Conservation (phyloP, 73 alveolate genomes). For the Symbiodinium pilosum region DNA sequence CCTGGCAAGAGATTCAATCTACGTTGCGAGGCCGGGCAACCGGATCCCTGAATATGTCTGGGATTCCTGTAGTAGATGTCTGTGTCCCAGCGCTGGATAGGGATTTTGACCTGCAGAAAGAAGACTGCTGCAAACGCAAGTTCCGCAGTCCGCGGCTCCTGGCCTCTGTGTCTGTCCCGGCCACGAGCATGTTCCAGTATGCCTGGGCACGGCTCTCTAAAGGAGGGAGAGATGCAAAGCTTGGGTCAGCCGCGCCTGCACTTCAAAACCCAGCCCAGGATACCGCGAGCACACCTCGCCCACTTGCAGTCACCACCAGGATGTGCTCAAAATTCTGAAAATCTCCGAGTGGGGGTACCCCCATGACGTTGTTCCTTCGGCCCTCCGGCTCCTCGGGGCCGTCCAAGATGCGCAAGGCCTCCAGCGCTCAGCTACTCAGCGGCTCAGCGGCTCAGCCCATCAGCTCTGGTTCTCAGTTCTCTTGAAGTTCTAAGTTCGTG, state of each 20-base stretch:
- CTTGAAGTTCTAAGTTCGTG: too few relatives aligned
- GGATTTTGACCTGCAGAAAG: conserved; percentile 32
- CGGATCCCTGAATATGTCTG: neutral
- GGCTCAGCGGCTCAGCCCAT: neutral
- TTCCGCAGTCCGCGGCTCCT: neutral
- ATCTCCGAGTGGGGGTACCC: conserved; percentile 38
- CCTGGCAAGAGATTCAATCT: neutral
- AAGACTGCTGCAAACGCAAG: too few relatives aligned
- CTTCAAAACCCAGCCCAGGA: conserved; percentile 73
- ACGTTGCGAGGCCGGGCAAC: too few relatives aligned
- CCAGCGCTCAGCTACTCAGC: neutral
- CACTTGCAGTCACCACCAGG: too few relatives aligned
- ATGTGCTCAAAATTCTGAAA: too few relatives aligned
- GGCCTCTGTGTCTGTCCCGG: conserved; percentile 85
- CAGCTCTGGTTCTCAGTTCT: neutral
- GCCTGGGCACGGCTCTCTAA: too few relatives aligned
- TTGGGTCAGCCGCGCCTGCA: conserved; percentile 1
- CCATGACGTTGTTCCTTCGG: conserved; percentile 76
- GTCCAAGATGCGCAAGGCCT: conserved; percentile 82
- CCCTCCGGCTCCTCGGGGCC: conserved; percentile 82
- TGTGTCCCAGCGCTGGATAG: conserved; percentile 83
- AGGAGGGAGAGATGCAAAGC: neutral
- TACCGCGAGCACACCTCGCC: conserved; percentile 56
- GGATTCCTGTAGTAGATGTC: conserved; percentile 61
- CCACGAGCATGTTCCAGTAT: conserved; percentile 65